phyloP scores from a whole-genome alignment of 768 basidiomycete species.

The Myochromella boudieri region DNA sequence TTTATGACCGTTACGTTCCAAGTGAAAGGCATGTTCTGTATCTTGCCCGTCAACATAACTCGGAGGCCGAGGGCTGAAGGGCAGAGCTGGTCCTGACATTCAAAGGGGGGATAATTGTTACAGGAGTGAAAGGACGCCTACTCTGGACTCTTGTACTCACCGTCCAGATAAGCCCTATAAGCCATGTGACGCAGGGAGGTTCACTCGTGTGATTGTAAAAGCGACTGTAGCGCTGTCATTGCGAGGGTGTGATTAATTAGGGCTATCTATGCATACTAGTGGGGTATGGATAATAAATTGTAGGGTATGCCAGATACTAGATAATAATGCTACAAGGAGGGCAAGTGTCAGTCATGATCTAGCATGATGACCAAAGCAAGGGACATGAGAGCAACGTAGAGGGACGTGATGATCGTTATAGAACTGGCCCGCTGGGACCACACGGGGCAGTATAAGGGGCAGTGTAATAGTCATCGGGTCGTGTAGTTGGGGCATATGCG shows the following conservation, averaged over 20 bases:
- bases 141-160: too few species aligned
- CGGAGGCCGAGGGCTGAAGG: too few species aligned
- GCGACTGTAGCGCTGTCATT: conserved; percentile 1
- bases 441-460: too few species aligned
- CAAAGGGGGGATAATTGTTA: too few species aligned
- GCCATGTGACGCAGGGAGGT: too few species aligned
- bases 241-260: conserved; percentile 6
- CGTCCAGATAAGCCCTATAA: too few species aligned
- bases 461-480: conserved; percentile 29
- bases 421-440: conserved; percentile 16
- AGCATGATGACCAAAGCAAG: conserved; percentile 17
- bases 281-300: conserved; percentile 5
- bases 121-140: too few species aligned
- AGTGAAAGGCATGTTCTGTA: too few species aligned
- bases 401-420: conserved; percentile 1
- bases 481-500: conserved; percentile 38
- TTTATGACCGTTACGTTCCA: too few species aligned
- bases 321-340: conserved; percentile 15
- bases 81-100: too few species aligned
- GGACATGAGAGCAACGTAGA: neutral
- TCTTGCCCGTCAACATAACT: too few species aligned
- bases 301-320: conserved; percentile 6
- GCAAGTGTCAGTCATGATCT: conserved; percentile 15
- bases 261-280: conserved; percentile 6
- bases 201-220: too few species aligned